These are phyloP conservation scores for Dioscorea alata DNA, from an alignment of 106 monocot species.

Conservation along the genomic window DNA sequence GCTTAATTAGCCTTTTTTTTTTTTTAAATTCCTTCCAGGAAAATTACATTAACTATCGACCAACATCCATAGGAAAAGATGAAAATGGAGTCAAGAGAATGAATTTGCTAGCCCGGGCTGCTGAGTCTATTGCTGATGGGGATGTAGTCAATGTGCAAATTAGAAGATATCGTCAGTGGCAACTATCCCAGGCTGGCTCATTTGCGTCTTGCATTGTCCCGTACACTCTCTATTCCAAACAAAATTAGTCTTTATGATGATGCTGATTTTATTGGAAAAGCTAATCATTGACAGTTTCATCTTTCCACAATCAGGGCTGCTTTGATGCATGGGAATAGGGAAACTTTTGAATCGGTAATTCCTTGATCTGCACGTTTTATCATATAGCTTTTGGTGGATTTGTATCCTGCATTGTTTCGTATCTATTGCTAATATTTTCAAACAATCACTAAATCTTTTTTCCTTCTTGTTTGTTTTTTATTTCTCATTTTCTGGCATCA, in stretches of 20 bases:
- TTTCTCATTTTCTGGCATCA: no score
- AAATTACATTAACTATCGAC: conserved; percentile 98
- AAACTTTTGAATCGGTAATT: conserved; percentile 48
- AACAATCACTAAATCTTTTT: no score
- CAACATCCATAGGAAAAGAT: conserved; percentile 64
- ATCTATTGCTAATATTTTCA: no score
- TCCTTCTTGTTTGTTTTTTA: neutral
- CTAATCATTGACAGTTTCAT: neutral
- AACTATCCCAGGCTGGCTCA: conserved; percentile 78
- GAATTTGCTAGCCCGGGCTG: conserved; percentile 71
- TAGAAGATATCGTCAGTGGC: conserved; percentile 96
- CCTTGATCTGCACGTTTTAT: no score
- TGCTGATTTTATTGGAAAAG: neutral
- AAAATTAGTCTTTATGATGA: conserved; percentile 1
- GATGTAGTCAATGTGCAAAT: conserved; percentile 95
- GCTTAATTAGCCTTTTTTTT: neutral
- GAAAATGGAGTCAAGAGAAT: conserved; percentile 85
- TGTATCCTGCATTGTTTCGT: no score
- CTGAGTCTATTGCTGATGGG: conserved; percentile 84
- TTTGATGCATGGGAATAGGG: conserved; percentile 77
- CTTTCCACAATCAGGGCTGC: conserved; percentile 57
- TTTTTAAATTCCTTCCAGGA: conserved; percentile 49
- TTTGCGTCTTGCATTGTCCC: conserved; percentile 88
- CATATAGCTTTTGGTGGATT: no score
- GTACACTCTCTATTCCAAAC: conserved; percentile 33